Base-by-base conservation (phyloP, 768 basidiomycete species). In the Grammothele lineata region DNA sequence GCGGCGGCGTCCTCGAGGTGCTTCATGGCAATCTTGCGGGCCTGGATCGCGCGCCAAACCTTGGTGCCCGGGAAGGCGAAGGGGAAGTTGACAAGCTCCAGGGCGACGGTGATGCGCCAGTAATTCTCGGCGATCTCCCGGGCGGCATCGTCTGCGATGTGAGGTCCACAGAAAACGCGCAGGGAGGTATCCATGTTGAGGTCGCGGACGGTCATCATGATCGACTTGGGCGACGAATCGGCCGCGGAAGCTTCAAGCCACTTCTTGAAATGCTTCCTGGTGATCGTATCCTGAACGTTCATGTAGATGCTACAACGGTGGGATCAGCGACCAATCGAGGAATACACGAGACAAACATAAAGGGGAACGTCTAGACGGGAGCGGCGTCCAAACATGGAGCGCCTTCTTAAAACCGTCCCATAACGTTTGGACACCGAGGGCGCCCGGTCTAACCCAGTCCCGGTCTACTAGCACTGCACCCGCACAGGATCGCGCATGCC, bases 61-160 rank as follows among this genome's bases (percentile, higher is more conserved):
- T 98, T 98, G 32, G 96, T 98, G 23, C 96, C 96, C 17, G 96
- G 96, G 30, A 96, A 59, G 14, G 95, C 84, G 51, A 98, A 69
- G 14, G 96, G 96, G 73, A 99, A 98, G 74, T 99, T 99, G 74
- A 99, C 96, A 45, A 99, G 86, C 64, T 99, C 92, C 34, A 99
- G 85, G 3, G 96, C 91, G 57, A 81, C 73, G 6, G 96, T 98
- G 68, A 99, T 96, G 49, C 76, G 74, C 95, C 95, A 98, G 71
- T 98, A 98, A 62, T 92, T 92, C 55, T 89, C 84, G 61, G 79
- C 86, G 62, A 99, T 93, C 62, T 92, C 89, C 14, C 68, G 61
- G 21, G 84, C 80, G 33, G 85, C 89, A 7, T 81, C 68, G 14
- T 92, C 85, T 23, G 91, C 82, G 56, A 98, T 85, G 66, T 98